Evolutionary conservation across 371 early-diverging fungal species (phyloP).

Genomic region (Mucor plumbeus): DNA sequence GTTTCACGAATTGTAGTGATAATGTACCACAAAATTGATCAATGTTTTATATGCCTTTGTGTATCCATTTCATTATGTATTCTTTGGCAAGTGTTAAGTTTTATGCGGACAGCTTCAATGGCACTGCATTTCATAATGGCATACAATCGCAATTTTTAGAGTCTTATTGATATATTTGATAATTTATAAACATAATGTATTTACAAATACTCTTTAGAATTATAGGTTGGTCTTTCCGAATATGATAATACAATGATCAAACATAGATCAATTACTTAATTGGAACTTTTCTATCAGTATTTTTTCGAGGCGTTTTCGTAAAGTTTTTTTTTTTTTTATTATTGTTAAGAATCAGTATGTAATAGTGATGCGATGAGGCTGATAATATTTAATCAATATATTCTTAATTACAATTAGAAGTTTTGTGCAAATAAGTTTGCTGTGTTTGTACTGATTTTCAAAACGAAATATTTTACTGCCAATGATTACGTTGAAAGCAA

Average conservation of each 20-base stretch:
- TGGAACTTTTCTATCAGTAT: neutral
- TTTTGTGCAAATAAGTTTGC: too few relatives aligned
- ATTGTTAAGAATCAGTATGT: neutral
- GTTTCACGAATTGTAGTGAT: neutral
- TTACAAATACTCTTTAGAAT: neutral
- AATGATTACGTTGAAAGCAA: neutral
- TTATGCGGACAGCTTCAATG: neutral
- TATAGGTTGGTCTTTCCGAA: neutral
- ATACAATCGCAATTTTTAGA: neutral
- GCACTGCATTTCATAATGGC: neutral
- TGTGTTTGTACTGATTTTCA: too few relatives aligned
- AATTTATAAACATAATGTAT: neutral
- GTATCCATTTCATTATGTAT: too few relatives aligned
- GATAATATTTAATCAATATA: neutral
- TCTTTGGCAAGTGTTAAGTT: neutral
- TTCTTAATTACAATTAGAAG: neutral
- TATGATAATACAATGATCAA: neutral
- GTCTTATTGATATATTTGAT: neutral
- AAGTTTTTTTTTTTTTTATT: neutral
- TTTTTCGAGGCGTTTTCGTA: neutral
- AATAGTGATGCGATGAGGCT: slow-evolving; percentile 3
- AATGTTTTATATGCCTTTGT: too few relatives aligned
- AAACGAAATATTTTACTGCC: too few relatives aligned
- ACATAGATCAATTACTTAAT: slow-evolving; percentile 3
- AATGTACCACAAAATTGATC: neutral